Evolutionary conservation across 257 asterid species (phyloP).

Genomic region (Gentiana straminea): DNA sequence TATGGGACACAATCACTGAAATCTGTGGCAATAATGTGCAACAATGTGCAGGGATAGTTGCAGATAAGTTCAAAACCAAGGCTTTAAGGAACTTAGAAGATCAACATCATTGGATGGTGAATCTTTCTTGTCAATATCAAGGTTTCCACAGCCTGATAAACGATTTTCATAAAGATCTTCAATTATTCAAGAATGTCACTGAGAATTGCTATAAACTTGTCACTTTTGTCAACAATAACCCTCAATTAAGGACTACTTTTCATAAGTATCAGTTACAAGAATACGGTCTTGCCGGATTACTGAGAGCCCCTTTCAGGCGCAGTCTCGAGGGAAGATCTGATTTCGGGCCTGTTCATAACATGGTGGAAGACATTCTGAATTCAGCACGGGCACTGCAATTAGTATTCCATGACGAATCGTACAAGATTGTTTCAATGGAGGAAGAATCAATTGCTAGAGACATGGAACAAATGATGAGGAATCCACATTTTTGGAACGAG

Average conservation of each 20-base stretch:
- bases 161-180: constrained; percentile 76
- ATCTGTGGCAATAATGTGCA: constrained; percentile 57
- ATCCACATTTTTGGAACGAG: constrained; percentile 87
- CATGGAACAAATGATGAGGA: constrained; percentile 80
- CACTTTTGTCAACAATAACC: constrained; percentile 52
- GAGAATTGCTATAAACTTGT: constrained; percentile 66
- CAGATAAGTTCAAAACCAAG: constrained; percentile 80
- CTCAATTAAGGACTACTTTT: constrained; percentile 59
- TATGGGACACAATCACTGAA: constrained; percentile 78
- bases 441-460: constrained; percentile 77
- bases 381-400: constrained; percentile 83
- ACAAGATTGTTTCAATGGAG: constrained; percentile 46
- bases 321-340: constrained; percentile 43
- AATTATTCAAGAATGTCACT: constrained; percentile 55
- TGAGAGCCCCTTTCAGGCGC: constrained; percentile 38
- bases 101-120: constrained; percentile 94
- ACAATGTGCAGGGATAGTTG: constrained; percentile 86
- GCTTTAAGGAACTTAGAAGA: constrained; percentile 69
- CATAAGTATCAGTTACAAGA: constrained; percentile 84
- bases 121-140: constrained; percentile 75
- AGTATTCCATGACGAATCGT: constrained; percentile 60
- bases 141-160: constrained; percentile 62
- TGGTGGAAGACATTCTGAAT: constrained; percentile 77
- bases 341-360: constrained; percentile 39
- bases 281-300: constrained; percentile 58